phyloP scores from a whole-genome alignment of 371 early-diverging fungal genomes.

The Spiromyces aspiralis region DNA sequence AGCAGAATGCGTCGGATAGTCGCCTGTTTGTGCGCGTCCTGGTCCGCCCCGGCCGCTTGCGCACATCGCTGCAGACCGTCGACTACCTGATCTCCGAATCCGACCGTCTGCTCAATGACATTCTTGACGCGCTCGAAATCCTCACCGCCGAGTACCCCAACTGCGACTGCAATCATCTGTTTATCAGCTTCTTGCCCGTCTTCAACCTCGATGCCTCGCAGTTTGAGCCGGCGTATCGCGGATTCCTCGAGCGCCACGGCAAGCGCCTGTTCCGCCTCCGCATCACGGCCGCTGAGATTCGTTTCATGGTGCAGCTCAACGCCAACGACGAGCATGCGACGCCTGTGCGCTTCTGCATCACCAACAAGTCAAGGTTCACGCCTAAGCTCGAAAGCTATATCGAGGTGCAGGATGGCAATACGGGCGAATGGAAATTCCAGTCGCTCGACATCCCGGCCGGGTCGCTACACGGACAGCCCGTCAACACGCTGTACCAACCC shows the following conservation, averaged over 20 bases:
- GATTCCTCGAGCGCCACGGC: conserved; percentile 86
- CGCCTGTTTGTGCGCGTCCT: conserved; percentile 96
- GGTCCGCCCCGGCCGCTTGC: conserved; percentile 78
- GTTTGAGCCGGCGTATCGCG: conserved; percentile 69
- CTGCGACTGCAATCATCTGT: conserved; percentile 95
- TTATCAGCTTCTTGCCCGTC: conserved; percentile 92
- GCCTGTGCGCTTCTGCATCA: conserved; percentile 82
- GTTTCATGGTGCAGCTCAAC: conserved; percentile 70
- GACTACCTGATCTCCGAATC: conserved; percentile 90
- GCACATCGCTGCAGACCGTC: conserved; percentile 61
- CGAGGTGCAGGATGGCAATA: conserved; percentile 54
- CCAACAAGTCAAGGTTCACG: conserved; percentile 82
- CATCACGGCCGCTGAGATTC: conserved; percentile 86
- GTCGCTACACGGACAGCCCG: conserved; percentile 66
- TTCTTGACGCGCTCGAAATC: conserved; percentile 87
- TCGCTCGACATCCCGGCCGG: conserved; percentile 47
- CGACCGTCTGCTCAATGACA: conserved; percentile 78
- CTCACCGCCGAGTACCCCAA: conserved; percentile 74
- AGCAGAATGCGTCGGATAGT: conserved; percentile 82
- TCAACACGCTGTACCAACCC: conserved; percentile 70
- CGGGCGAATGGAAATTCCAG: conserved; percentile 42
- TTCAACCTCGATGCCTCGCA: conserved; percentile 75
- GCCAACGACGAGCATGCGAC: conserved; percentile 38
- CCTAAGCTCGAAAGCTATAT: conserved; percentile 81
- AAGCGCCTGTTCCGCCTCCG: conserved; percentile 88